Conservation (phyloP, 352 stramenopile genomes). For the Sclerospora graminicola region DNA sequence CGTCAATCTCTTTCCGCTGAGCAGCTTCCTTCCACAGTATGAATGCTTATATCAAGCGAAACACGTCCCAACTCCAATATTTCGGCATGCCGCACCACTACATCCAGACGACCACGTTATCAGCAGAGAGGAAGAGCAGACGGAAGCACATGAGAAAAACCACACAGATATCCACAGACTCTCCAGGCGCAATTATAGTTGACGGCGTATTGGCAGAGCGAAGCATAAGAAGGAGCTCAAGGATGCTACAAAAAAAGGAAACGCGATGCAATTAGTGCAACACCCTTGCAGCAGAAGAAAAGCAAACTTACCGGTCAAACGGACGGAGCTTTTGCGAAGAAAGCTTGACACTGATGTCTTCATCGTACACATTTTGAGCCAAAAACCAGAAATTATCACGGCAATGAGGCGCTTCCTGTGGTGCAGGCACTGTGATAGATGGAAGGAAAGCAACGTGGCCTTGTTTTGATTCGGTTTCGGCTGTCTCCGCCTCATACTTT, state of each 20-base stretch:
- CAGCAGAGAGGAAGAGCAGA: slow-evolving; percentile 44
- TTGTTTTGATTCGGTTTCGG: slow-evolving; percentile 19
- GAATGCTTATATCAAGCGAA: slow-evolving; percentile 55
- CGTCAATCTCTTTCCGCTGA: slow-evolving; percentile 52
- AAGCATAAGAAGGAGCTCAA: slow-evolving; percentile 69
- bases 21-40: slow-evolving; percentile 50
- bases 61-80: slow-evolving; percentile 56
- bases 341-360: slow-evolving; percentile 66
- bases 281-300: slow-evolving; percentile 1
- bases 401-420: slow-evolving; percentile 33
- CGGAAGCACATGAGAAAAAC: slow-evolving; percentile 59
- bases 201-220: slow-evolving; percentile 66
- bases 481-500: slow-evolving; percentile 17
- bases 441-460: slow-evolving; percentile 59
- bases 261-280: neutral
- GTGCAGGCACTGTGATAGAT: slow-evolving; percentile 57
- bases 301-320: slow-evolving; percentile 33
- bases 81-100: slow-evolving; percentile 28
- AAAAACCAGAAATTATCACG: slow-evolving; percentile 78
- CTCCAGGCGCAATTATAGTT: slow-evolving; percentile 52
- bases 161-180: slow-evolving; percentile 78
- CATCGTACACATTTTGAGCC: slow-evolving; percentile 78
- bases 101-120: slow-evolving; percentile 28
- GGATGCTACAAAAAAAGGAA: slow-evolving; percentile 24
- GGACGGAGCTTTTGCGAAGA: slow-evolving; percentile 29